phyloP scores from a whole-genome alignment of 495 filamentous ascomycete species.

The Xylaria flabelliformis region DNA sequence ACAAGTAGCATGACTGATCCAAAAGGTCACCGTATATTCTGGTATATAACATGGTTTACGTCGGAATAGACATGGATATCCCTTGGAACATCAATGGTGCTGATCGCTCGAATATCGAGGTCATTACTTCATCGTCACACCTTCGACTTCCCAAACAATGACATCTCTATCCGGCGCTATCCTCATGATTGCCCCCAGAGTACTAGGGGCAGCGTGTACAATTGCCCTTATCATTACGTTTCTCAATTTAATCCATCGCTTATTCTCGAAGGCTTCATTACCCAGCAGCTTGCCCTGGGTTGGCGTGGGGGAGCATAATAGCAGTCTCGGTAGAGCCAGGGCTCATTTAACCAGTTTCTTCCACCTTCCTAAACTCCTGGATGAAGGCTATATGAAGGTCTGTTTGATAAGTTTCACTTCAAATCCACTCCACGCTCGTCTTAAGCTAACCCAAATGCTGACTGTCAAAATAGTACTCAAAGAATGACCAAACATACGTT shows the following conservation, averaged over 20 bases:
- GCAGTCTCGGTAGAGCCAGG: constrained; percentile 18
- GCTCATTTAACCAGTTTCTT: constrained; percentile 31
- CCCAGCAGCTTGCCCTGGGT: constrained; percentile 31
- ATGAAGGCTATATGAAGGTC: constrained; percentile 32
- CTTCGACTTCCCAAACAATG: constrained; percentile 5
- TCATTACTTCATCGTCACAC: not conserved
- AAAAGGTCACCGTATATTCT: not conserved
- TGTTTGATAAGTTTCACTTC: not conserved
- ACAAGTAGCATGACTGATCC: not conserved
- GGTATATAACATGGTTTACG: not conserved
- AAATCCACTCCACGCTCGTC: not conserved
- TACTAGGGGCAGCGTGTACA: not conserved
- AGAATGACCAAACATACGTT: constrained; percentile 44
- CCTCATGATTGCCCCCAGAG: not conserved
- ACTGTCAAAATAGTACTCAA: constrained; percentile 44
- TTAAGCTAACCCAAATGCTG: not conserved
- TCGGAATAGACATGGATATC: not conserved
- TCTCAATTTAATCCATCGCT: constrained; percentile 26
- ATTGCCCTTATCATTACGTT: constrained; percentile 1
- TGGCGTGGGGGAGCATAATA: constrained; percentile 9
- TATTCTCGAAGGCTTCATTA: constrained; percentile 29
- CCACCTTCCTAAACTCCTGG: constrained; percentile 22
- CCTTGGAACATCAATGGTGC: not conserved
- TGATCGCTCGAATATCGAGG: not conserved
- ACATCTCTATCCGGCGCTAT: not conserved